Evolutionary conservation across 371 early-diverging fungal species (phyloP), one percentile per base, ranked within the genome.

Genomic region (Funneliformis caledonium): DNA sequence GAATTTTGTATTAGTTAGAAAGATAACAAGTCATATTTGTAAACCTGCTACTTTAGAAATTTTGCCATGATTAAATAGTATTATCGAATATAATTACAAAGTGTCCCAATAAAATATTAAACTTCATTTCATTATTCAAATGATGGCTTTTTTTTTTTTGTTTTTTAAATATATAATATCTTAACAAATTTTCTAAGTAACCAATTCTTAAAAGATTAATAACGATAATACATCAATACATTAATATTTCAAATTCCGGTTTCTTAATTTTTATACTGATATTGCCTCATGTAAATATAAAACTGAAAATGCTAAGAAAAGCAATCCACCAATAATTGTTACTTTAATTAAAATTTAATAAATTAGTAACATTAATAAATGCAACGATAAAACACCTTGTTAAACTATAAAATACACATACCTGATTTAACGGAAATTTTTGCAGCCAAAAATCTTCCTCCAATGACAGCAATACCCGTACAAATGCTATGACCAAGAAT

Each of bases 361-460:
- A 68, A 72, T n/a, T 67, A 33, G 33, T 72, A 52, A 73, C 47
- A 56, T 56, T 59, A 8, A 19, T 26, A 75, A 69, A 56, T 69
- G 65, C 45, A 69, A 37, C 7, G 3, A 67, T 47, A 67, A 77
- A 33, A 0, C 48, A 62, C 31, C 19, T 52, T 78, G 52, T n/a
- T n/a, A 31, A 59, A 33, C 31, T 43, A n/a, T 31, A 22, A 52
- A 26, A 26, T 16, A 74, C 12, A 64, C 81, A 83, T 90, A 94
- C 95, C 92, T 88, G 95, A 96, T 82, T 92, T 92, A n/a, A 97
- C 95, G 37, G 97, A 96, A 61, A 98, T 98, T 81, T 90, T 91
- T 12, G 93, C 87, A 4, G 98, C 98, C 82, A 98, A 85, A 88
- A 96, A 90, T 75, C 93, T 89, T 31, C 98, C 98, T 82, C 98